Percentiles rank a stretch among this genome's conserved stretches.
These are phyloP conservation scores for Ampelomyces quisqualis DNA, from an alignment of 2,329 filamentous ascomycete species.

Conservation along the genomic window DNA sequence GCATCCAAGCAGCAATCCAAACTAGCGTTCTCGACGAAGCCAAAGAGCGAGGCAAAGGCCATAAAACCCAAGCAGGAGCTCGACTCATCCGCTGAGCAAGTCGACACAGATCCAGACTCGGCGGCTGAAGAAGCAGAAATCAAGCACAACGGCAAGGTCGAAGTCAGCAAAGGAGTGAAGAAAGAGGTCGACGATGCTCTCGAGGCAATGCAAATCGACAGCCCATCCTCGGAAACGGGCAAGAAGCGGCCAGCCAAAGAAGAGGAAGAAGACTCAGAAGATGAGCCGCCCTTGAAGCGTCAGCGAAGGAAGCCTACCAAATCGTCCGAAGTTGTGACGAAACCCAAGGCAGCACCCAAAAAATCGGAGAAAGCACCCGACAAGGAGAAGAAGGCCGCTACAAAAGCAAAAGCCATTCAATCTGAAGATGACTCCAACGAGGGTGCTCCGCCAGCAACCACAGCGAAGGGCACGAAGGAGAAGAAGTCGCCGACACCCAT, in stretches of 20 bases:
- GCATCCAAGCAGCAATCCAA: slow-evolving; percentile 73
- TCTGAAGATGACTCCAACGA: slow-evolving; percentile 27
- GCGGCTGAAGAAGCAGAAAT: slow-evolving; percentile 10
- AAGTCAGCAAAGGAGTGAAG: slow-evolving; percentile 13
- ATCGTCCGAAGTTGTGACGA: slow-evolving; percentile 21
- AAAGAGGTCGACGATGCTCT: slow-evolving; percentile 18
- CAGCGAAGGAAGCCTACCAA: slow-evolving; percentile 36
- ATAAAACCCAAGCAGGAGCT: slow-evolving; percentile 21
- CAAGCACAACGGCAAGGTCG: slow-evolving; percentile 13
- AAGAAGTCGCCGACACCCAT: slow-evolving; percentile 26
- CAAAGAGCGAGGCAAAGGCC: slow-evolving; percentile 46
- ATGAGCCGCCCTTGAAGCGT: slow-evolving; percentile 41
- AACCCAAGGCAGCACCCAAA: slow-evolving; percentile 19
- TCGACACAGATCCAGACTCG: slow-evolving; percentile 14
- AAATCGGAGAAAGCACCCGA: slow-evolving; percentile 22
- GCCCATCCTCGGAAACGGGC: slow-evolving; percentile 22
- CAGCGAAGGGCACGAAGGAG: slow-evolving; percentile 20
- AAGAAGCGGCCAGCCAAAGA: slow-evolving; percentile 37
- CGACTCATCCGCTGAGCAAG: slow-evolving; percentile 20
- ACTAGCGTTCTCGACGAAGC: slow-evolving; percentile 67
- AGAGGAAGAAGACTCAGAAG: slow-evolving; percentile 37
- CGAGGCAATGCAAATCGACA: slow-evolving; percentile 33
- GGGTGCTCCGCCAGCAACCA: slow-evolving; percentile 13
- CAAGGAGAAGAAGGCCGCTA: slow-evolving; percentile 19
- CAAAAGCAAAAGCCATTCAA: slow-evolving; percentile 17